phyloP scores from a whole-genome alignment of 2,329 filamentous ascomycete species.

The Coleophoma cylindrospora region DNA sequence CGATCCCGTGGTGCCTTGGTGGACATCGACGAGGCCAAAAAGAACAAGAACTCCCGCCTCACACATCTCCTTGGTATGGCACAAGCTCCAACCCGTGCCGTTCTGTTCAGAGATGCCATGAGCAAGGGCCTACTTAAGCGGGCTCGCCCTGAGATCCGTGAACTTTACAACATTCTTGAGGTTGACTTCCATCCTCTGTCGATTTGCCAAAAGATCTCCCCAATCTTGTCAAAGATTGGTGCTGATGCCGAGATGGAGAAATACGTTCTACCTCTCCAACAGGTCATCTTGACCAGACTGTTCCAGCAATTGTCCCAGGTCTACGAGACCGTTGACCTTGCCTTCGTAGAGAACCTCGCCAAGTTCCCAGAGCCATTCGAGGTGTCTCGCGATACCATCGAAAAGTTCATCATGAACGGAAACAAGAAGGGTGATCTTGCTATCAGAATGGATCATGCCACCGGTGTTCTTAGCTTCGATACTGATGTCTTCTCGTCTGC shows the following conservation, averaged over 20 bases:
- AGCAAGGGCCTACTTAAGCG: conserved; percentile 93
- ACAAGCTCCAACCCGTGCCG: conserved; percentile 79
- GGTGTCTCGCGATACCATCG: conserved; percentile 82
- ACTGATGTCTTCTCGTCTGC: conserved; percentile 97
- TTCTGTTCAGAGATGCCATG: conserved; percentile 91
- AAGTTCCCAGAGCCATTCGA: conserved; percentile 96
- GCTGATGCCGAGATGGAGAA: conserved; percentile 94
- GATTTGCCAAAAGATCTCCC: conserved; percentile 98
- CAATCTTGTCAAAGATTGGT: conserved; percentile 90
- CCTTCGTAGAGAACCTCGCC: conserved; percentile 88
- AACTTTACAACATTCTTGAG: conserved; percentile 97
- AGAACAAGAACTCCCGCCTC: conserved; percentile 97
- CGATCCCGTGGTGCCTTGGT: conserved; percentile 93
- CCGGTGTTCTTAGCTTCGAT: conserved; percentile 93
- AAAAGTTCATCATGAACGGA: conserved; percentile 99
- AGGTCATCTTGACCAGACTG: conserved; percentile 94
- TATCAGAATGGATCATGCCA: conserved; percentile 93
- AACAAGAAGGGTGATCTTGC: conserved; percentile 99
- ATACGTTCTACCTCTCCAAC: conserved; percentile 91
- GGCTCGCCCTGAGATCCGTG: conserved; percentile 88
- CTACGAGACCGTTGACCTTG: conserved; percentile 94
- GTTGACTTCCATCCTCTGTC: conserved; percentile 98
- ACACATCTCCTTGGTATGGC: conserved; percentile 95
- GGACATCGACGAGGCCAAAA: conserved; percentile 93
- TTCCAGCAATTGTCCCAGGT: conserved; percentile 99